These are phyloP conservation scores for Russula brevipes DNA, from an alignment of 768 basidiomycete genomes.

Conservation along the genomic window DNA sequence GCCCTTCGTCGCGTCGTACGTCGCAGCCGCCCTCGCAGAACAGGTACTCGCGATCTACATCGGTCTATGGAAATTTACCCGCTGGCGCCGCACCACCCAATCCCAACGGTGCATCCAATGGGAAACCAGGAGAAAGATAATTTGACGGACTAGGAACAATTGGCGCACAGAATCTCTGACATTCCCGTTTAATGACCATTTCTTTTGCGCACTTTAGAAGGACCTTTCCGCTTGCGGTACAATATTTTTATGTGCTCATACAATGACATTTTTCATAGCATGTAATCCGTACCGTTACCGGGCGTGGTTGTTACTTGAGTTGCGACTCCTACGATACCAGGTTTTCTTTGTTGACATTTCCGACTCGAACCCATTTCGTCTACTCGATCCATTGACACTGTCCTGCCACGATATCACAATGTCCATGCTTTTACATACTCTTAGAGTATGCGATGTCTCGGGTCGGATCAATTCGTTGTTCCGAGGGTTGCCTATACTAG, in stretches of 20 bases:
- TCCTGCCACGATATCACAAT: conserved; percentile 1
- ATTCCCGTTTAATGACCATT: conserved; percentile 19
- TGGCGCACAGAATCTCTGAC: conserved; percentile 14
- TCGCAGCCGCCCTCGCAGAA: conserved; percentile 56
- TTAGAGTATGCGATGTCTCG: background rate
- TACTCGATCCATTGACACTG: background rate
- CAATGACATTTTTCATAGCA: background rate
- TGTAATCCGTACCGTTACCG: background rate
- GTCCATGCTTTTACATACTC: conserved; percentile 2
- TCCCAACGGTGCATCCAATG: conserved; percentile 18
- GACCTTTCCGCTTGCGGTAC: conserved; percentile 5
- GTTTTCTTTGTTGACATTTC: background rate
- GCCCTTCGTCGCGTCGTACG: conserved; percentile 51
- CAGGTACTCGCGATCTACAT: conserved; percentile 63
- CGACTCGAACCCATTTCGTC: background rate
- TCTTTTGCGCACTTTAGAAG: conserved; percentile 5
- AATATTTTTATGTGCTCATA: conserved; percentile 8
- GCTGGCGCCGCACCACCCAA: conserved; percentile 63
- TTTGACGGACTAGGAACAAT: conserved; percentile 14
- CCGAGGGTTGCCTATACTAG: no score
- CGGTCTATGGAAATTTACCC: conserved; percentile 45
- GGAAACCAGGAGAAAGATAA: background rate
- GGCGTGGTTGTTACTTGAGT: background rate
- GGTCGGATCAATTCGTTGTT: no score
- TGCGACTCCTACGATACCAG: conserved; percentile 12